phyloP scores from a whole-genome alignment of 805 yeast species.

The Candida suzukii region DNA sequence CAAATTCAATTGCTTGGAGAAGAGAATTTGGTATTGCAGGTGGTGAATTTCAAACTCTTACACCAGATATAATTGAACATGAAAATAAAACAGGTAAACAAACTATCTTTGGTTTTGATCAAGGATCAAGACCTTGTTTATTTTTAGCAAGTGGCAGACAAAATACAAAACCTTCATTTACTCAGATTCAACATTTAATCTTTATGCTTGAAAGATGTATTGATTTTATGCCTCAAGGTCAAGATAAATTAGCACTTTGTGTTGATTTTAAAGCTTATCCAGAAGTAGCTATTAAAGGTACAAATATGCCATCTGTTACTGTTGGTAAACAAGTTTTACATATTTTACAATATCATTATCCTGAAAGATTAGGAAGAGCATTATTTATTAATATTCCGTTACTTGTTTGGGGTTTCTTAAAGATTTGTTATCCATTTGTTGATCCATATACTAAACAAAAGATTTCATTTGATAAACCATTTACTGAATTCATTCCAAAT shows the following conservation, averaged over 20 bases:
- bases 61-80: slow-evolving; percentile 41
- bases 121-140: slow-evolving; percentile 85
- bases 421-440: slow-evolving; percentile 90
- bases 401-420: slow-evolving; percentile 88
- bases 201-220: slow-evolving; percentile 89
- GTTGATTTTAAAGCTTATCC: slow-evolving; percentile 89
- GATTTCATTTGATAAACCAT: slow-evolving; percentile 86
- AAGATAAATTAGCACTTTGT: slow-evolving; percentile 83
- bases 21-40: slow-evolving; percentile 77
- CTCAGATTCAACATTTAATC: slow-evolving; percentile 92
- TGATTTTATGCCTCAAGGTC: slow-evolving; percentile 93
- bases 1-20: slow-evolving; percentile 82
- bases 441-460: slow-evolving; percentile 94
- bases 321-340: slow-evolving; percentile 86
- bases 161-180: slow-evolving; percentile 83
- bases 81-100: slow-evolving; percentile 94
- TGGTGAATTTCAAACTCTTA: slow-evolving; percentile 40
- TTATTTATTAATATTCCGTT: slow-evolving; percentile 90
- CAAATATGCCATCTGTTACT: slow-evolving; percentile 74
- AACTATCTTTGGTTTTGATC: slow-evolving; percentile 82
- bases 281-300: slow-evolving; percentile 34
- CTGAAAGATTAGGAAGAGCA: slow-evolving; percentile 92
- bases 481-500: slow-evolving; percentile 70
- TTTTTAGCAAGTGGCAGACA: slow-evolving; percentile 92
- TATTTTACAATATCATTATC: slow-evolving; percentile 93